Percentiles rank a stretch among this genome's conserved stretches.
phyloP scores from a whole-genome alignment of 176 grass and related monocot species.

The Carex parvula region DNA sequence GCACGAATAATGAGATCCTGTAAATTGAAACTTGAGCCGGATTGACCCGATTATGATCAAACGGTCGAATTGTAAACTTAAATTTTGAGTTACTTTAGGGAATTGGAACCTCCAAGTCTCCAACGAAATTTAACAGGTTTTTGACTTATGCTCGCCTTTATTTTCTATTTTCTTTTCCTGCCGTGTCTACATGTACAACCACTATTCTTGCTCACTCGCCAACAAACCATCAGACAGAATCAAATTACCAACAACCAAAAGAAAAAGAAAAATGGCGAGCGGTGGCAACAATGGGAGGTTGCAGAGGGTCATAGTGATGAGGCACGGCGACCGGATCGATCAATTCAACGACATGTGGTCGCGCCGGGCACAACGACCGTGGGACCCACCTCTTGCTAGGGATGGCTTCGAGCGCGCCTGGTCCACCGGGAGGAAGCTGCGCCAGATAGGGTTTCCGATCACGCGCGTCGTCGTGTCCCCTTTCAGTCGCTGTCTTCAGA shows the following conservation, averaged over 20 bases:
- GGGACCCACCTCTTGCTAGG: conserved; percentile 66
- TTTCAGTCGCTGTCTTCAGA: conserved; percentile 75
- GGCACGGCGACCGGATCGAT: conserved; percentile 80
- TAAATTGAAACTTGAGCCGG: too few relatives aligned
- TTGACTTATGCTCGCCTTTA: neutral
- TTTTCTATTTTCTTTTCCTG: neutral
- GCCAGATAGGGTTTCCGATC: conserved; percentile 32
- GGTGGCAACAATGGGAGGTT: neutral
- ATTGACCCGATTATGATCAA: too few relatives aligned
- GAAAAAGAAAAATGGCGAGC: conserved; percentile 17
- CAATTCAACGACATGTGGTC: conserved; percentile 56
- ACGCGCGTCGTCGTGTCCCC: conserved; percentile 69
- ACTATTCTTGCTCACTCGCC: neutral
- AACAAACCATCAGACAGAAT: neutral
- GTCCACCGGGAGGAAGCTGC: conserved; percentile 50
- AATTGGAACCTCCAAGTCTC: neutral
- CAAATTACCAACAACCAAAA: neutral
- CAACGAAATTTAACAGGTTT: neutral
- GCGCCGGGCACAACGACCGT: conserved; percentile 37
- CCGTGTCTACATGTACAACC: neutral
- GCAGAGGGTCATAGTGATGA: conserved; percentile 68
- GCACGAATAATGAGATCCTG: too few relatives aligned
- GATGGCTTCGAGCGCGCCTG: conserved; percentile 51
- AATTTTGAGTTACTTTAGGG: too few relatives aligned
- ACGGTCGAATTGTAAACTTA: too few relatives aligned